Conservation (phyloP, 345 rosid genomes). For the Pistacia vera region DNA sequence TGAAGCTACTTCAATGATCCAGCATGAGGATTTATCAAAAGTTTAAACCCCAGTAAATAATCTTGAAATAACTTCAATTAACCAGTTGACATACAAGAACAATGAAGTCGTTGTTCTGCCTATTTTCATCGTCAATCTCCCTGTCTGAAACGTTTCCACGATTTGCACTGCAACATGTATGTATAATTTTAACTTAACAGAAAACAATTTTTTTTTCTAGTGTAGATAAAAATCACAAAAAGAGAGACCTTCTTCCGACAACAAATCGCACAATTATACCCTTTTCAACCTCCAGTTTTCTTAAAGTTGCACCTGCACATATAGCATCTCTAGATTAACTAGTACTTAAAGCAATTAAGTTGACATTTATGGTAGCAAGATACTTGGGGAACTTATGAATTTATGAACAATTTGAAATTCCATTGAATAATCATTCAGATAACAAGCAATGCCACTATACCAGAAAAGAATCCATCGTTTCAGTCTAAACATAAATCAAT, state of each 20-base stretch:
- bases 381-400: not conserved
- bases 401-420: not conserved
- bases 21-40: not conserved
- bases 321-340: constrained; percentile 21
- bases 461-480: not conserved
- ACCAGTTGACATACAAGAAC: constrained; percentile 41
- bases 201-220: not conserved
- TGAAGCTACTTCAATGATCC: not conserved
- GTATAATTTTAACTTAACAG: constrained; percentile 15
- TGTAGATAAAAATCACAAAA: constrained; percentile 1
- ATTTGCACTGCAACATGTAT: constrained; percentile 40
- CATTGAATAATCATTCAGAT: not conserved
- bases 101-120: constrained; percentile 53
- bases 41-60: not conserved
- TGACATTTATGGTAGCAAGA: not conserved
- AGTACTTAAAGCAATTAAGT: not conserved
- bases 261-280: constrained; percentile 67
- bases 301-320: constrained; percentile 47
- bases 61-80: constrained; percentile 17
- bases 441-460: not conserved
- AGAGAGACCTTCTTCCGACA: constrained; percentile 54
- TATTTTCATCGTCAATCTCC: constrained; percentile 43
- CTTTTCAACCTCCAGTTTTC: constrained; percentile 60
- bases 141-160: constrained; percentile 46
- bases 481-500: not conserved